Evolutionary conservation across 306 rosid genomes (phyloP), one percentile per base, ranked within the genome.

Genomic region (Acmispon strigosus): DNA sequence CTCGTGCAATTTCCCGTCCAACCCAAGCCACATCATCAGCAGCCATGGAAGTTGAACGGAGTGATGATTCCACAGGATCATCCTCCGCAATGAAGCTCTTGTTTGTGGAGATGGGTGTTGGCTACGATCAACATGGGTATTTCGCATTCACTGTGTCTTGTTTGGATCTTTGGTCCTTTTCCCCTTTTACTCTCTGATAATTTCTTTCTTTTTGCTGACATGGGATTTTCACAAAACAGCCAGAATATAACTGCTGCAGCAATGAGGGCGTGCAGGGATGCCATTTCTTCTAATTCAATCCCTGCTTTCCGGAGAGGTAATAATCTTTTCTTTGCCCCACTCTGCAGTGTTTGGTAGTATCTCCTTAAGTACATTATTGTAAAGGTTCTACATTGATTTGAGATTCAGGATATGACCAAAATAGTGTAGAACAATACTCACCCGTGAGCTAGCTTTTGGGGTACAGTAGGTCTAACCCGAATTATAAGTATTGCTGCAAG

Each of bases 61-160:
- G 65, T 36, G 83, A 68, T 67, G 39, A 37, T 17, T 52, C 82
- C 53, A 43, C 66, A 8, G 64, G 43, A 43, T 69, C 88, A 20
- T 55, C 82, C 53, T 61, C 81, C 17, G 69, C 80, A 10, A 89
- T 94, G 89, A 91, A 87, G 81, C 95, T 89, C 70, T 72, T 94
- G 88, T 94, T 94, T 67, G 96, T 94, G 10, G 98, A 94, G 77
- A 94, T 94, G 98, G 98, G 98, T 32, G 98, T 94, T 6, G 97
- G 98, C 27, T 90, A 90, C 55, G 98, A 94, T 81, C 98, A 90
- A 80, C 99, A 94, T 27, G 99, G 99, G 95, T 85, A 32, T 32
- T 14, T 17, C 65, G 45, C 71, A 12, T 73, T 73, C 67, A 9
- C 8, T 79, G 1, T 22, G 17, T n/a, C n/a, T 13, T 6, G 34